These are phyloP conservation scores for Tylopilus intermedius DNA, from an alignment of 768 basidiomycete genomes.

Conservation along the genomic window DNA sequence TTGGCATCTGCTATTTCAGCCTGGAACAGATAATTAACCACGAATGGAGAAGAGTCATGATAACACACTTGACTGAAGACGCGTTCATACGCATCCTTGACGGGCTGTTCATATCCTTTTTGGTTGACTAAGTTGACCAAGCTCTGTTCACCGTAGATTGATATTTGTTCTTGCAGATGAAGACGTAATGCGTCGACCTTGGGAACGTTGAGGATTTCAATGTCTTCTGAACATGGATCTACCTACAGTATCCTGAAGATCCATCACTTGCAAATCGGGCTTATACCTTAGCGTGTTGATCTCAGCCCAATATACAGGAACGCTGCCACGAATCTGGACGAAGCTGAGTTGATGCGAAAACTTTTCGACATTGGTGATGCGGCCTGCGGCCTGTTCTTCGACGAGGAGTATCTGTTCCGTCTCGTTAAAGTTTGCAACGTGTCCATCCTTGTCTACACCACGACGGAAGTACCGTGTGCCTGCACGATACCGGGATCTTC, in stretches of 20 bases:
- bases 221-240: background rate
- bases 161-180: slow-evolving; percentile 72
- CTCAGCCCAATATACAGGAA: slow-evolving; percentile 95
- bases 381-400: slow-evolving; percentile 48
- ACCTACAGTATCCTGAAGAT: slow-evolving; percentile 76
- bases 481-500: slow-evolving; percentile 89
- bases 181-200: slow-evolving; percentile 66
- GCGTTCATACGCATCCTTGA: slow-evolving; percentile 93
- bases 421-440: slow-evolving; percentile 97
- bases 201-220: slow-evolving; percentile 1
- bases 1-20: slow-evolving; percentile 61
- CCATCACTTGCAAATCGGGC: slow-evolving; percentile 96
- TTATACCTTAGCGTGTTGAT: slow-evolving; percentile 93
- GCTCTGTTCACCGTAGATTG: slow-evolving; percentile 70
- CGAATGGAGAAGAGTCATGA: background rate
- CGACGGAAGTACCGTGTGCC: slow-evolving; percentile 97
- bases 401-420: slow-evolving; percentile 91
- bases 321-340: slow-evolving; percentile 90
- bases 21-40: slow-evolving; percentile 31
- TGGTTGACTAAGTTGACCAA: slow-evolving; percentile 93
- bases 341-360: slow-evolving; percentile 70
- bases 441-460: slow-evolving; percentile 82
- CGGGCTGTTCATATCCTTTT: slow-evolving; percentile 84
- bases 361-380: slow-evolving; percentile 39
- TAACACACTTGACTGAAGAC: slow-evolving; percentile 55